Evolutionary conservation across 495 filamentous ascomycete species (phyloP).

Genomic region (Thermothielavioides terrestris): DNA sequence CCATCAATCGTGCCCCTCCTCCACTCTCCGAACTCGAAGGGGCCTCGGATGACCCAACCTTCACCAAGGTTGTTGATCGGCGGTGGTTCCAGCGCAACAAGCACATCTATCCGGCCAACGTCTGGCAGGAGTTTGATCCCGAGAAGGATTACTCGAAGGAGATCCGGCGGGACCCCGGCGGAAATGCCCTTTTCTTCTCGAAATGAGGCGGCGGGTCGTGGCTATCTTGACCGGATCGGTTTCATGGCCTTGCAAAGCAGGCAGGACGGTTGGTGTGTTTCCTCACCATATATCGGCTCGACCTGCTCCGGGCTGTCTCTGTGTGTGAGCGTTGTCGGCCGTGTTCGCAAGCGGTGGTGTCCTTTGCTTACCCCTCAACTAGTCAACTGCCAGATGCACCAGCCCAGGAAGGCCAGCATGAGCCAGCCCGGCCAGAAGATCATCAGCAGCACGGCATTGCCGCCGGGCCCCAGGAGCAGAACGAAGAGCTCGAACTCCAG

Average conservation of each 20-base stretch:
- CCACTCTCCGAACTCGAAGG: conserved; percentile 61
- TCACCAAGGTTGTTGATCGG: conserved; percentile 93
- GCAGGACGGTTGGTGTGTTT: neutral
- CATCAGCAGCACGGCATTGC: conserved; percentile 31
- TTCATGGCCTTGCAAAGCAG: neutral
- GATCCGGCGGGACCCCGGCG: conserved; percentile 71
- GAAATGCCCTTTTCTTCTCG: conserved; percentile 91
- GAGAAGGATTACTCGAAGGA: conserved; percentile 75
- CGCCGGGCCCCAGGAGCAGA: conserved; percentile 33
- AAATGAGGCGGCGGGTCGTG: conserved; percentile 10
- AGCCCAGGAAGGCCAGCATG: conserved; percentile 20
- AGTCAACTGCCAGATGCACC: conserved; percentile 12
- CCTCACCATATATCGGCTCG: neutral
- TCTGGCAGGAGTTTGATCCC: conserved; percentile 93
- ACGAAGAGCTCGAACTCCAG: conserved; percentile 37
- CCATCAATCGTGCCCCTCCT: conserved; percentile 26
- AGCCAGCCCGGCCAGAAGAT: conserved; percentile 46
- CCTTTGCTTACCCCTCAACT: conserved; percentile 17
- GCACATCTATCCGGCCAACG: conserved; percentile 91
- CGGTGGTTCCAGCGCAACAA: conserved; percentile 97
- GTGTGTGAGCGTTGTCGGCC: conserved; percentile 2
- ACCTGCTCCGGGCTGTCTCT: neutral
- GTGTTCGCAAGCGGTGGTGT: neutral
- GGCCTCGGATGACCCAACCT: conserved; percentile 62
- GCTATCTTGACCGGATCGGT: neutral